phyloP scores from a whole-genome alignment of 106 monocot species.

The Phalaenopsis equestris region DNA sequence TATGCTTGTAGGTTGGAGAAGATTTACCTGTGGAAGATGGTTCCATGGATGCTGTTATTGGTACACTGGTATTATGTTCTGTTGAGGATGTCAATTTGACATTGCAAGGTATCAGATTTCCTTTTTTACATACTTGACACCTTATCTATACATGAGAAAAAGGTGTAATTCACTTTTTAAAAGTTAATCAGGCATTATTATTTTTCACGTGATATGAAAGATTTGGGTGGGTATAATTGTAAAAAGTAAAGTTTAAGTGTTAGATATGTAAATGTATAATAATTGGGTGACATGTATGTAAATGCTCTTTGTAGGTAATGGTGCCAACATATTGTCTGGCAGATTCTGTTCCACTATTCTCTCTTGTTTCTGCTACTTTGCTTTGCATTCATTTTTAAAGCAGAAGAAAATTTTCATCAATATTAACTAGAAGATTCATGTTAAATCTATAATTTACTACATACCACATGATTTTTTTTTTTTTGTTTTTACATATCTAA shows the following conservation, averaged over 20 bases:
- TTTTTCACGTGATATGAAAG: too few relatives aligned
- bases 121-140: not conserved
- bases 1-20: constrained; percentile 55
- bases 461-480: too few relatives aligned
- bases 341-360: not conserved
- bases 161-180: too few relatives aligned
- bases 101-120: constrained; percentile 40
- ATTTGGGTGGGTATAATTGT: too few relatives aligned
- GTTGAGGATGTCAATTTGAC: constrained; percentile 54
- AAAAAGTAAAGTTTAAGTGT: not conserved
- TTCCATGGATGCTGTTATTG: constrained; percentile 79
- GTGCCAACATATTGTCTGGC: too few relatives aligned
- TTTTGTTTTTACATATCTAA: too few relatives aligned
- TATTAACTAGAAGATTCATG: not conserved
- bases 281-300: too few relatives aligned
- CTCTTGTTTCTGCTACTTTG: not conserved
- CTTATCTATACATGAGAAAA: too few relatives aligned
- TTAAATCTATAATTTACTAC: not conserved
- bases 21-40: constrained; percentile 56
- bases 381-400: not conserved
- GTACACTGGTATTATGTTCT: constrained; percentile 85
- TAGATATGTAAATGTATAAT: too few relatives aligned
- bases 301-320: too few relatives aligned
- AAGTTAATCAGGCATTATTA: too few relatives aligned
- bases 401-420: not conserved